Evolutionary conservation across 352 stramenopile species (phyloP), one percentile per base, ranked within the genome.

Genomic region (Phytophthora ramorum): DNA sequence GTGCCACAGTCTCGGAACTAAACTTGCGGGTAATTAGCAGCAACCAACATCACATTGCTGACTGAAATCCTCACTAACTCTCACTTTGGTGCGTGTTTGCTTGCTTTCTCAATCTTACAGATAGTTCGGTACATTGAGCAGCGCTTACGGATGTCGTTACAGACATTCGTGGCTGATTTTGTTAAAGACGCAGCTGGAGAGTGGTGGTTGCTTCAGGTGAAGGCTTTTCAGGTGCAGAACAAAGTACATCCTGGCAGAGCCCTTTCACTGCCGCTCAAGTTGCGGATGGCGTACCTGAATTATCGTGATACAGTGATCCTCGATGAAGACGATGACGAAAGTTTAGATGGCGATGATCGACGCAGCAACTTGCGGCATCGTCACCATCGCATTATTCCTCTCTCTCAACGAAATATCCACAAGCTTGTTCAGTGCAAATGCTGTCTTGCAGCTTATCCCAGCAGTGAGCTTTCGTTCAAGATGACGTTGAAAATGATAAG

Each of bases 401-500:
- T 85, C 3, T 75, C 79, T 0, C 80, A 91, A 37, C 79, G 81
- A 20, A 81, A 93, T 45, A 81, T 93, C 7, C 78, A 77, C 52
- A 93, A 91, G 41, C 73, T 93, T 4, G 59, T 81, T 4, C 85
- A 89, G 58, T 95, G 87, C 71, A 95, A 95, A 43, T 92, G 86
- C 59, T 95, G 87, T 56, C 69, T 89, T 16, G 82, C 82, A 10
- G 73, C 78, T 28, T 91, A 95, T 62, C 81, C 81, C 0, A 91
- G 85, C 38, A 71, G 59, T n/a, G 87, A 95, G 54, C 67, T 95
- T 7, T 79, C 83, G 13, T 95, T 90, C 81, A 95, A 93, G 53
- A 95, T 95, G 87, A 95, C 87, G 28, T 66, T 92, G 49, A 92
- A 93, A 58, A 95, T 95, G 87, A 93, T 95, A 45, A 87, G 82